phyloP scores from a whole-genome alignment of 495 filamentous ascomycete genomes.

The Pseudoneurospora amorphoporcata region DNA sequence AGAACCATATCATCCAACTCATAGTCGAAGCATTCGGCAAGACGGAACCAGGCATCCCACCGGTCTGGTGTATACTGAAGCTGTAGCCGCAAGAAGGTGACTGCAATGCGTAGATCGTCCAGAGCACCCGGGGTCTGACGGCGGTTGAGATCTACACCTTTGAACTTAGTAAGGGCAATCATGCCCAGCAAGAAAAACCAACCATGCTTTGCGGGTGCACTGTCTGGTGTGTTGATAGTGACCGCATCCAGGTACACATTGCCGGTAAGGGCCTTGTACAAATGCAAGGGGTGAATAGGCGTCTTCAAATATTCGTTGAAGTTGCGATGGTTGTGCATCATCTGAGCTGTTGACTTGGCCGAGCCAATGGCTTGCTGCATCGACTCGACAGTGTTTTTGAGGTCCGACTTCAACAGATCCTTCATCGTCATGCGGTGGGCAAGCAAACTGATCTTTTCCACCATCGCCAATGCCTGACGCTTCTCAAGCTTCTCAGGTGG shows the following conservation, averaged over 20 bases:
- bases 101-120: constrained; percentile 77
- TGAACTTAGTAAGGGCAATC: constrained; percentile 78
- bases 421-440: constrained; percentile 79
- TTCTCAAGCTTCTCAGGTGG: constrained; percentile 64
- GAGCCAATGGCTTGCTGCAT: constrained; percentile 58
- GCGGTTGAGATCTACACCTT: constrained; percentile 59
- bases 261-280: constrained; percentile 70
- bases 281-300: constrained; percentile 69
- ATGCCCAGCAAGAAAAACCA: constrained; percentile 91
- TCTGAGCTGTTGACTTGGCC: constrained; percentile 54
- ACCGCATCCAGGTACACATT: constrained; percentile 51
- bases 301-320: constrained; percentile 66
- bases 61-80: constrained; percentile 72
- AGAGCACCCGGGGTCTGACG: constrained; percentile 64
- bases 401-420: constrained; percentile 79
- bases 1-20: constrained; percentile 85
- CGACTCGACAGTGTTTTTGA: constrained; percentile 80
- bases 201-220: constrained; percentile 61
- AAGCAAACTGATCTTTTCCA: constrained; percentile 71
- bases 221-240: constrained; percentile 39
- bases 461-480: constrained; percentile 61
- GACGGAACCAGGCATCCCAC: constrained; percentile 95
- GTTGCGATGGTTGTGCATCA: constrained; percentile 64
- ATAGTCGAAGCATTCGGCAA: constrained; percentile 84
- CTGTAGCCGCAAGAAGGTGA: constrained; percentile 73